Evolutionary conservation across 495 filamentous ascomycete genomes (phyloP).

Genomic region (Penicillium verhagenii): DNA sequence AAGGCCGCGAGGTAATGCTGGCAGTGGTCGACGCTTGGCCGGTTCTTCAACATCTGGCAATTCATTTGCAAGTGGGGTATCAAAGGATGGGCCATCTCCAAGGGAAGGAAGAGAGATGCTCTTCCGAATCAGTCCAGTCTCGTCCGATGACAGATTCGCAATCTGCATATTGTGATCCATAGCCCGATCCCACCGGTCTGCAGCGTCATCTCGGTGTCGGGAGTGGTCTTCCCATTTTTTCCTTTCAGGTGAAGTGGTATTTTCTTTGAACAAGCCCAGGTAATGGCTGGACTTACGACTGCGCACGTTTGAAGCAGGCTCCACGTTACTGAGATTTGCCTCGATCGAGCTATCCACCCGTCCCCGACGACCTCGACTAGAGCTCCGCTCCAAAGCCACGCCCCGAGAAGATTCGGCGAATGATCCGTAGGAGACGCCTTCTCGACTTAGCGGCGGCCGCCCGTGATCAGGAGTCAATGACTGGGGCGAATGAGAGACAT

Average conservation of each 20-base stretch:
- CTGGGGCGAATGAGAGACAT: slow-evolving; percentile 22
- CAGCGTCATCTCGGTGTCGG: slow-evolving; percentile 28
- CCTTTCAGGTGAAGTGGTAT: slow-evolving; percentile 57
- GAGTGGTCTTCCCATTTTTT: slow-evolving; percentile 41
- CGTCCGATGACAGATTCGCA: slow-evolving; percentile 8
- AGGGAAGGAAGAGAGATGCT: slow-evolving; percentile 37
- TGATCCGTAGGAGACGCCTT: slow-evolving; percentile 19
- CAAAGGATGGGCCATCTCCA: slow-evolving; percentile 27
- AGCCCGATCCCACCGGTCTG: slow-evolving; percentile 10
- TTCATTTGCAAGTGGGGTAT: slow-evolving; percentile 10
- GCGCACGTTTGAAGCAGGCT: slow-evolving; percentile 69
- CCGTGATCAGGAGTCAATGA: slow-evolving; percentile 23
- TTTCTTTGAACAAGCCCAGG: slow-evolving; percentile 89
- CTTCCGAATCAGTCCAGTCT: slow-evolving; percentile 23
- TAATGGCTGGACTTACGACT: slow-evolving; percentile 95
- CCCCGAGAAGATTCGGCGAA: slow-evolving; percentile 15
- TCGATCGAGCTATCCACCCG: slow-evolving; percentile 81
- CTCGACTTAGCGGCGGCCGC: slow-evolving; percentile 14
- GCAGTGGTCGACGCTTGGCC: slow-evolving; percentile 25
- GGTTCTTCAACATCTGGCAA: slow-evolving; percentile 22
- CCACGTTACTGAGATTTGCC: slow-evolving; percentile 71
- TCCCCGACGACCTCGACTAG: slow-evolving; percentile 44
- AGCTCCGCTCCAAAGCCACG: slow-evolving; percentile 32
- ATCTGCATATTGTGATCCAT: slow-evolving; percentile 10
- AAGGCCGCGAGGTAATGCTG: slow-evolving; percentile 46